Conservation (phyloP, 805 yeast genomes). For the Maudiozyma barnettii region DNA sequence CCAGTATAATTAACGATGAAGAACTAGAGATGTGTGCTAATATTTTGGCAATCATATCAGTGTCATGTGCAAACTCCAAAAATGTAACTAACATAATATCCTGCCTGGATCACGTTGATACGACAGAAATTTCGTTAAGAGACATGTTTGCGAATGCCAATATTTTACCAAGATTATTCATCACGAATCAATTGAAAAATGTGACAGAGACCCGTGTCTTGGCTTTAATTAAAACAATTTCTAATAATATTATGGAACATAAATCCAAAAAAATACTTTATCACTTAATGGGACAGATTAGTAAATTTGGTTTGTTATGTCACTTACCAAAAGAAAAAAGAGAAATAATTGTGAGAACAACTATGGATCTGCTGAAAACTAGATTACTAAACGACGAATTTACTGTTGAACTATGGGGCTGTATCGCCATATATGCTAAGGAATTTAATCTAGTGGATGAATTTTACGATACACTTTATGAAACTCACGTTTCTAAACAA, state of each 20-base stretch:
- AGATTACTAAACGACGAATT: slow-evolving; percentile 49
- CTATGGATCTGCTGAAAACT: slow-evolving; percentile 28
- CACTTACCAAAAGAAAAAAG: slow-evolving; percentile 12
- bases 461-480: slow-evolving; percentile 41
- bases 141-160: slow-evolving; percentile 10
- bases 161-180: slow-evolving; percentile 16
- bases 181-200: slow-evolving; percentile 1
- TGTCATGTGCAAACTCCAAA: slow-evolving; percentile 7
- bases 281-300: slow-evolving; percentile 26
- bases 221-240: slow-evolving; percentile 1
- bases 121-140: slow-evolving; percentile 1
- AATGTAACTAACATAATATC: slow-evolving; percentile 4
- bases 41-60: slow-evolving; percentile 38
- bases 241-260: background rate
- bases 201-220: background rate
- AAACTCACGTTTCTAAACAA: slow-evolving; percentile 56
- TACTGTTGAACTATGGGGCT: slow-evolving; percentile 48
- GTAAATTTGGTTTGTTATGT: slow-evolving; percentile 32
- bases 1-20: slow-evolving; percentile 12
- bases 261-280: slow-evolving; percentile 2
- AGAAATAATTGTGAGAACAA: slow-evolving; percentile 12
- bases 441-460: slow-evolving; percentile 25
- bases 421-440: slow-evolving; percentile 36
- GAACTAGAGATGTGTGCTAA: slow-evolving; percentile 34
- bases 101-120: background rate